Evolutionary conservation across 2,329 filamentous ascomycete species (phyloP).

Genomic region (Fusarium newnesense): DNA sequence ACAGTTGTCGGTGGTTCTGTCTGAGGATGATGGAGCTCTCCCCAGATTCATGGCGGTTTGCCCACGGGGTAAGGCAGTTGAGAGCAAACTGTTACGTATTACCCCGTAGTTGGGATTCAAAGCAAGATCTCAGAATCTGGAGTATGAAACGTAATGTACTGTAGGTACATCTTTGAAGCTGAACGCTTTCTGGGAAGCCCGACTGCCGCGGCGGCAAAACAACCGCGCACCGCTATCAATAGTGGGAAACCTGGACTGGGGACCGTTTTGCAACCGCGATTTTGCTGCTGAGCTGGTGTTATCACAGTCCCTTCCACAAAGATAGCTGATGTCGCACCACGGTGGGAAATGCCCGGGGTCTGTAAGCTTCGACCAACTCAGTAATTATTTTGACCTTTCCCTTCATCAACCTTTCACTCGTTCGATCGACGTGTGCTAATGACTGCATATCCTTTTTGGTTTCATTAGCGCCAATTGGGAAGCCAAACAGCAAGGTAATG

Average conservation of each 20-base stretch:
- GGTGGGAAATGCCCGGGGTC: constrained; percentile 10
- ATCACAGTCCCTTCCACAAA: constrained; percentile 11
- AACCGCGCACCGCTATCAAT: constrained; percentile 28
- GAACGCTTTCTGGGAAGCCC: constrained; percentile 16
- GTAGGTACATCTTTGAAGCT: not conserved
- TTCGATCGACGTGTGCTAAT: constrained; percentile 21
- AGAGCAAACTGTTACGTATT: constrained; percentile 43
- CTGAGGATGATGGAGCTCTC: constrained; percentile 36
- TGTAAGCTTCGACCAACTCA: constrained; percentile 16
- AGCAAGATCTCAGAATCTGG: constrained; percentile 16
- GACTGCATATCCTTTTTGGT: constrained; percentile 17
- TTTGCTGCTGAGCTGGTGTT: constrained; percentile 9
- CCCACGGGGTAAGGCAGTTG: constrained; percentile 40
- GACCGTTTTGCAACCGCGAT: not conserved
- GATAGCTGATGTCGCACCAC: constrained; percentile 35
- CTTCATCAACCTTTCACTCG: constrained; percentile 14
- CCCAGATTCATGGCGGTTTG: constrained; percentile 38
- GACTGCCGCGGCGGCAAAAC: constrained; percentile 32
- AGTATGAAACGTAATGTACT: constrained; percentile 3
- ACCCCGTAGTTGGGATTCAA: constrained; percentile 34
- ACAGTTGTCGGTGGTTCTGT: constrained; percentile 13
- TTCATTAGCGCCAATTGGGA: constrained; percentile 10
- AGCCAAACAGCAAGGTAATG: constrained; percentile 5
- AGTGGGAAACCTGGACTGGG: not conserved
- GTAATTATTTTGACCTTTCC: constrained; percentile 10